Conservation (phyloP, 257 asterid genomes). For the Penstemon barbatus region DNA sequence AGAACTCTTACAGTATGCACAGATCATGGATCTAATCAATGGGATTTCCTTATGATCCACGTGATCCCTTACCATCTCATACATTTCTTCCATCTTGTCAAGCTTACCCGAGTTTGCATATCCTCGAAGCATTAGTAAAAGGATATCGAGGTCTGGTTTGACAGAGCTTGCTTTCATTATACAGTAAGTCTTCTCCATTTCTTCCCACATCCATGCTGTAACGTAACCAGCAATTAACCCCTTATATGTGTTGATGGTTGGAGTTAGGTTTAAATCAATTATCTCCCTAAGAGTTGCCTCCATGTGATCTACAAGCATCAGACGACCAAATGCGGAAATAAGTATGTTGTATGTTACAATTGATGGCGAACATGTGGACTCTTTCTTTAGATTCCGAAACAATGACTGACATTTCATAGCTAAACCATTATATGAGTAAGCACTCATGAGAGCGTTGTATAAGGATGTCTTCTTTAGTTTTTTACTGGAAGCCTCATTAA, state of each 20-base stretch:
- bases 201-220: conserved; percentile 88
- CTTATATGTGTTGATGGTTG: conserved; percentile 56
- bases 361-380: conserved; percentile 56
- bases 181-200: conserved; percentile 65
- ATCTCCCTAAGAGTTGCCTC: conserved; percentile 58
- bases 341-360: conserved; percentile 79
- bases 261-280: conserved; percentile 47
- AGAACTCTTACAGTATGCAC: conserved; percentile 70
- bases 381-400: conserved; percentile 62
- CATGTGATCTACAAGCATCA: conserved; percentile 77
- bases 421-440: conserved; percentile 50
- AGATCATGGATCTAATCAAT: conserved; percentile 63
- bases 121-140: conserved; percentile 79
- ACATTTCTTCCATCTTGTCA: conserved; percentile 76
- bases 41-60: conserved; percentile 39
- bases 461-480: conserved; percentile 46
- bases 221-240: conserved; percentile 71
- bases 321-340: conserved; percentile 67
- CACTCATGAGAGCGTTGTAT: conserved; percentile 75
- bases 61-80: conserved; percentile 51
- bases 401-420: conserved; percentile 53
- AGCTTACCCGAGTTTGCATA: conserved; percentile 70
- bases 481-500: conserved; percentile 61
- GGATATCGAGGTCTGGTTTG: conserved; percentile 49
- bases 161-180: conserved; percentile 51